Evolutionary conservation across 75 land plant species (phyloP), one percentile per base, ranked within the genome.

Genomic region (Pinus taeda): DNA sequence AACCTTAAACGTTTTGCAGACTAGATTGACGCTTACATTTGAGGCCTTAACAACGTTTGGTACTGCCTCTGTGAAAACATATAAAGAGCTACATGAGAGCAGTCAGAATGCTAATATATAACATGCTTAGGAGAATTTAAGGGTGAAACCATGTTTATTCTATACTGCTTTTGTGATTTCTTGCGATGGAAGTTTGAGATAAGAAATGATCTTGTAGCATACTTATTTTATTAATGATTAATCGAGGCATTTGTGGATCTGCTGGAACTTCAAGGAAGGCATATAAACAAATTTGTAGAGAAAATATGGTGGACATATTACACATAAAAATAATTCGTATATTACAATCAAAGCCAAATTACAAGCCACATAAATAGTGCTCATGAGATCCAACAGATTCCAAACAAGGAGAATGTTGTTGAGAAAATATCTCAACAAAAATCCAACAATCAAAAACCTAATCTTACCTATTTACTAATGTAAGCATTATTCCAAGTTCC

Each of bases 1-100:
- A 1, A 81, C 81, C 53, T 39, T 86, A 75, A 60, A 49, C 64
- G 77, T 59, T 57, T 75, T 91, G 18, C 86, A 83, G 17, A 14
- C 76, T 8, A 76, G 82, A 64, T 79, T 91, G 83, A 76, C 81
- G 4, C 78, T 74, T 61, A 71, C 82, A 26, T 89, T 91, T 53
- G 90, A 91, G n/a, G 13, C 78, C 45, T 59, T 86, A 76, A 86
- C 74, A 42, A 77, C 86, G 77, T 91, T 86, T 72, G 82, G 88
- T 5, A 87, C 84, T 81, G 86, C 78, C 9, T 83, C 89, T 7
- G 24, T 77, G 78, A 86, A 86, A 73, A 22, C 22, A 49, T 73
- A 73, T 15, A 57, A 73, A 73, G 33, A 53, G 8, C 75, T 91
- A 36, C 58, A 55, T 73, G 58, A 73, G 55, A 73, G 24, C 15